phyloP scores from a whole-genome alignment of 1,139 yeast genomes.

The Arxiozyma slooffiae region DNA sequence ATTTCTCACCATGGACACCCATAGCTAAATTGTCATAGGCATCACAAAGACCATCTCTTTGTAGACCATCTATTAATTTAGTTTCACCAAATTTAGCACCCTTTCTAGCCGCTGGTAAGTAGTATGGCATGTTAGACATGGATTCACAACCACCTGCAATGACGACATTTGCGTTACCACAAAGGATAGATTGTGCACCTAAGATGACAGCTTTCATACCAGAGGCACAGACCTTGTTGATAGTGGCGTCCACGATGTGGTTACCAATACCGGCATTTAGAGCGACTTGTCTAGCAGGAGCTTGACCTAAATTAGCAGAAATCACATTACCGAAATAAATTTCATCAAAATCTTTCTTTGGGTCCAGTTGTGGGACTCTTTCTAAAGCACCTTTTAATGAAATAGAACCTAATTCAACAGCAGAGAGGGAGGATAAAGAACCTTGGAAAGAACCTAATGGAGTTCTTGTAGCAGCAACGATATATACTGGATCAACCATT shows the following conservation, averaged over 20 bases:
- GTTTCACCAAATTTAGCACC: slow-evolving; percentile 88
- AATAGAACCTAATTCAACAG: slow-evolving; percentile 80
- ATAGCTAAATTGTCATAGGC: slow-evolving; percentile 78
- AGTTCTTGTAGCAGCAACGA: slow-evolving; percentile 85
- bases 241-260: slow-evolving; percentile 72
- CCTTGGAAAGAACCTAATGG: slow-evolving; percentile 95
- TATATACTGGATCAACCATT: slow-evolving; percentile 52
- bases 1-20: slow-evolving; percentile 96
- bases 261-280: slow-evolving; percentile 77
- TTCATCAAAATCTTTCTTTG: slow-evolving; percentile 69
- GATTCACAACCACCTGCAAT: slow-evolving; percentile 98
- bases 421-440: slow-evolving; percentile 57
- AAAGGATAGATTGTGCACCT: slow-evolving; percentile 81
- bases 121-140: slow-evolving; percentile 94
- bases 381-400: slow-evolving; percentile 84
- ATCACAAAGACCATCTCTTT: slow-evolving; percentile 84
- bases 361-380: slow-evolving; percentile 72
- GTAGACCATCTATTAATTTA: slow-evolving; percentile 71
- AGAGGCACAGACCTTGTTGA: slow-evolving; percentile 95
- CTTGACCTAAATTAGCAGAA: slow-evolving; percentile 92
- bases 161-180: slow-evolving; percentile 86
- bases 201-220: slow-evolving; percentile 86
- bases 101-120: slow-evolving; percentile 70
- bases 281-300: slow-evolving; percentile 97
- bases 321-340: slow-evolving; percentile 86